Evolutionary conservation across 768 basidiomycete species (phyloP).

Genomic region (Kwoniella dejecticola): DNA sequence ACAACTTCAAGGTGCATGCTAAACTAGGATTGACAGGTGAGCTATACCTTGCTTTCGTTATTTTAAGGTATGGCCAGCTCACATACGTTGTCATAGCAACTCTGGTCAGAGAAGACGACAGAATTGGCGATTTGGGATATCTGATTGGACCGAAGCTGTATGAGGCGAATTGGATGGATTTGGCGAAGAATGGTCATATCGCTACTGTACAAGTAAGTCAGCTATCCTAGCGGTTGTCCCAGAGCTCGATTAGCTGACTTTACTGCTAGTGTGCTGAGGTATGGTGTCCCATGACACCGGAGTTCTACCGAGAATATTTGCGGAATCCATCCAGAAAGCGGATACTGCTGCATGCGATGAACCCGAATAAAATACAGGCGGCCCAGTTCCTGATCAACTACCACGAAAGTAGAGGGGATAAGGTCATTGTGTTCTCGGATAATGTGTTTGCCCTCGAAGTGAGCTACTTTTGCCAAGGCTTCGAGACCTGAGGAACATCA

Average conservation of each 20-base stretch:
- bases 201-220: conserved; percentile 92
- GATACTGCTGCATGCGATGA: conserved; percentile 98
- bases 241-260: neutral
- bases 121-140: conserved; percentile 96
- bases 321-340: conserved; percentile 80
- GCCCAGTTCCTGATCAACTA: conserved; percentile 98
- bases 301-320: conserved; percentile 97
- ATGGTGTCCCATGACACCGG: conserved; percentile 99
- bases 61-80: conserved; percentile 2
- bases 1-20: conserved; percentile 97
- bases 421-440: conserved; percentile 98
- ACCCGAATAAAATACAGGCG: conserved; percentile 98
- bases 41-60: conserved; percentile 28
- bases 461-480: conserved; percentile 30
- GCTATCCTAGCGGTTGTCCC: neutral
- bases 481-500: neutral
- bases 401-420: conserved; percentile 95
- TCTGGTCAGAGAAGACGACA: conserved; percentile 97
- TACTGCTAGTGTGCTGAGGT: conserved; percentile 87
- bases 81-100: conserved; percentile 65
- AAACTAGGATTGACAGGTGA: conserved; percentile 94
- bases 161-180: conserved; percentile 99
- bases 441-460: conserved; percentile 97
- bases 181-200: conserved; percentile 98
- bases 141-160: conserved; percentile 99